phyloP scores from a whole-genome alignment of 768 basidiomycete genomes.

The Hemileccinum impolitum region DNA sequence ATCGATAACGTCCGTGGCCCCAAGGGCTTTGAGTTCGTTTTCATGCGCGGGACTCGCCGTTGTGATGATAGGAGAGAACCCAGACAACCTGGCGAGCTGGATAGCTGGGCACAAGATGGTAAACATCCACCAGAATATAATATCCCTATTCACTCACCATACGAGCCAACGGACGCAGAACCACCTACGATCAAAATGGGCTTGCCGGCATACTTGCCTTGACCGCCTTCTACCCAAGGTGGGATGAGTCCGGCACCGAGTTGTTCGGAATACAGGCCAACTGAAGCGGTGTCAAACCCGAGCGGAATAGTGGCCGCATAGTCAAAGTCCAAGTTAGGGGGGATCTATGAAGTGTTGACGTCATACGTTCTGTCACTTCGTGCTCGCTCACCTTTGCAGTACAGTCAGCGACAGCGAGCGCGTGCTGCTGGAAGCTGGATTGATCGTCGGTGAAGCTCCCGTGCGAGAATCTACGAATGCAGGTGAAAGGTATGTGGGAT shows the following conservation, averaged over 20 bases:
- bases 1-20: constrained; percentile 41
- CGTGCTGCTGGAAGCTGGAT: constrained; percentile 40
- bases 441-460: constrained; percentile 32
- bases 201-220: constrained; percentile 36
- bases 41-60: constrained; percentile 34
- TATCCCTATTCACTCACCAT: constrained; percentile 28
- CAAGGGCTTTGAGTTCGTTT: constrained; percentile 32
- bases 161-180: constrained; percentile 46
- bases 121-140: not conserved
- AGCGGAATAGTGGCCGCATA: constrained; percentile 46
- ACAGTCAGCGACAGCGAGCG: constrained; percentile 30
- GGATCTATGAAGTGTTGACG: constrained; percentile 34
- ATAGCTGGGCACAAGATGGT: constrained; percentile 25
- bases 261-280: constrained; percentile 42
- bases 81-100: constrained; percentile 40
- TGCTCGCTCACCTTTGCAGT: constrained; percentile 34
- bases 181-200: constrained; percentile 51
- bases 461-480: constrained; percentile 15
- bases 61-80: constrained; percentile 41
- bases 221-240: constrained; percentile 32
- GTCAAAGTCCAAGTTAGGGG: constrained; percentile 41
- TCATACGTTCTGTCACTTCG: not conserved
- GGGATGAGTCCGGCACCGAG: constrained; percentile 38
- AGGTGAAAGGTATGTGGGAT: not conserved
- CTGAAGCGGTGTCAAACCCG: constrained; percentile 43